Conservation (phyloP, 2,329 filamentous ascomycete species). For the Fusarium sp. region DNA sequence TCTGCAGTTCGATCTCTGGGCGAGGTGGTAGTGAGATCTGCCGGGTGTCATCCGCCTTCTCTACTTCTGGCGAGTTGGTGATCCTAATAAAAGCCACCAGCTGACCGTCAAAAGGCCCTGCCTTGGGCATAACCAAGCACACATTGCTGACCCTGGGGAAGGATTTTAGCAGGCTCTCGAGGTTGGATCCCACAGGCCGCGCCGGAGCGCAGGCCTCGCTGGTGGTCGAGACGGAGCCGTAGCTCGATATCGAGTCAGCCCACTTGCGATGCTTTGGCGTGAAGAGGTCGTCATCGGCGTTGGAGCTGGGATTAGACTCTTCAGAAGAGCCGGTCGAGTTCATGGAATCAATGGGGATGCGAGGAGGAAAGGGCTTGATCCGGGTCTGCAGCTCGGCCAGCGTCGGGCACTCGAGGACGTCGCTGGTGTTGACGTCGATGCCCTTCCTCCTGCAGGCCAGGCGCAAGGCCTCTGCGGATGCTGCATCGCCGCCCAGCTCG, state of each 20-base stretch:
- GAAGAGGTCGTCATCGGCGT: conserved; percentile 20
- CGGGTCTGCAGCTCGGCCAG: conserved; percentile 63
- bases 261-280: conserved; percentile 8
- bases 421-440: conserved; percentile 56
- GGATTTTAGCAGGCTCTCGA: conserved; percentile 59
- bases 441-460: conserved; percentile 38
- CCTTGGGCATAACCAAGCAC: conserved; percentile 63
- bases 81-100: conserved; percentile 65
- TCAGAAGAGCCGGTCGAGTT: conserved; percentile 13
- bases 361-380: conserved; percentile 43
- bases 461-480: conserved; percentile 49
- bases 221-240: conserved; percentile 25
- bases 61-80: conserved; percentile 23
- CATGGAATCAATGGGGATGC: not conserved
- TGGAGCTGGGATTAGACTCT: conserved; percentile 24
- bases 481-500: conserved; percentile 61
- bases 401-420: conserved; percentile 61
- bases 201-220: conserved; percentile 13
- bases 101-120: conserved; percentile 66
- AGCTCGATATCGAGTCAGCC: conserved; percentile 31
- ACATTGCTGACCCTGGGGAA: conserved; percentile 59
- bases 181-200: conserved; percentile 23
- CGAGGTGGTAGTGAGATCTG: conserved; percentile 52
- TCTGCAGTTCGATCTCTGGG: conserved; percentile 58
- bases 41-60: conserved; percentile 47